Evolutionary conservation across 139 green algal species (phyloP).

Genomic region (Monoraphidium neglectum): DNA sequence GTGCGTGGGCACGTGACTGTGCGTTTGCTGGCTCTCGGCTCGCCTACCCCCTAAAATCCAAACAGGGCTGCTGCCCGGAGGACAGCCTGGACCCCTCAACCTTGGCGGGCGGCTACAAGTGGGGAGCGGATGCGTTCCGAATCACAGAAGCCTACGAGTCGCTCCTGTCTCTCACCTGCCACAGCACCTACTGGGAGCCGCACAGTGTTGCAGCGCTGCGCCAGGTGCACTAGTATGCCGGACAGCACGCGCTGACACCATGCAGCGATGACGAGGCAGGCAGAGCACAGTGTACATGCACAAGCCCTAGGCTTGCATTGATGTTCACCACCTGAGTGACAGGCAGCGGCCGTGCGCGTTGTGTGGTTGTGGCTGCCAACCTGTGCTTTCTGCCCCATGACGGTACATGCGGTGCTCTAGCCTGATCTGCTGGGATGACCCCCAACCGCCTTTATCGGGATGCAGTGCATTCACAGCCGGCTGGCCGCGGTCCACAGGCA

Average conservation of each 20-base stretch:
- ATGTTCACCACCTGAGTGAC: background rate
- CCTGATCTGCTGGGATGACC: background rate
- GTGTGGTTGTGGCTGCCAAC: too few relatives aligned
- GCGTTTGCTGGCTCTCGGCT: background rate
- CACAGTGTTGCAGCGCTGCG: constrained; percentile 20
- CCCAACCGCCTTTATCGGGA: background rate
- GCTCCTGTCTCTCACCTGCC: constrained; percentile 32
- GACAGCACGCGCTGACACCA: too few relatives aligned
- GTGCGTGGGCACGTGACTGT: too few relatives aligned
- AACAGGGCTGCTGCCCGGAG: constrained; percentile 11
- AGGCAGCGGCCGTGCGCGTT: background rate
- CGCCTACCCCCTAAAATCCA: background rate
- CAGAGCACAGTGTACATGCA: too few relatives aligned
- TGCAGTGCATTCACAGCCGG: constrained; percentile 24
- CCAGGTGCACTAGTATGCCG: constrained; percentile 3
- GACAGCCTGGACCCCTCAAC: constrained; percentile 23
- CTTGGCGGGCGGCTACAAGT: constrained; percentile 21
- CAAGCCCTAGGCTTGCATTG: too few relatives aligned
- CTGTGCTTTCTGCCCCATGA: too few relatives aligned
- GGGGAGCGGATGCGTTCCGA: constrained; percentile 9
- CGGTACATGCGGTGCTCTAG: background rate
- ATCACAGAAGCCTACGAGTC: constrained; percentile 23
- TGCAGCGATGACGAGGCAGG: too few relatives aligned
- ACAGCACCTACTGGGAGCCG: constrained; percentile 28
- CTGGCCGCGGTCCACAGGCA: constrained; percentile 18